Percentiles rank a stretch among this genome's conserved stretches.
Conservation (phyloP, 768 basidiomycete genomes). For the Hypholoma fasciculare region DNA sequence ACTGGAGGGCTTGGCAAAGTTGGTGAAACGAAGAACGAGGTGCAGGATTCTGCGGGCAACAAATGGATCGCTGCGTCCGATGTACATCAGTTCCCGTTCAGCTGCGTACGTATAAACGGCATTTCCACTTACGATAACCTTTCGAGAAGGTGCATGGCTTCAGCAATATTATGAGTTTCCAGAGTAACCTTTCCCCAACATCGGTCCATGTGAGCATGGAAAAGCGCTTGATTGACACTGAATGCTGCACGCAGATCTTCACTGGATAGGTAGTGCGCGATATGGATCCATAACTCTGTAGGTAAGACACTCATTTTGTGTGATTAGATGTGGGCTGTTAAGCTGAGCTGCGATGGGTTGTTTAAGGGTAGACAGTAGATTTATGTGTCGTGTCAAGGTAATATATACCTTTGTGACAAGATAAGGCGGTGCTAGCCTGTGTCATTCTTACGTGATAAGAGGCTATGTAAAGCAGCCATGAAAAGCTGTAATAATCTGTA, state of each 20-base stretch:
- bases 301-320: not conserved
- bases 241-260: not conserved
- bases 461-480: no score
- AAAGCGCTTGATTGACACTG: not conserved
- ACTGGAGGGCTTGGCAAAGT: not conserved
- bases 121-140: not conserved
- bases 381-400: no score
- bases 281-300: not conserved
- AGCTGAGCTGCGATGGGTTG: no score
- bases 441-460: no score
- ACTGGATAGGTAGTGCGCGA: not conserved
- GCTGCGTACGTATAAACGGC: not conserved
- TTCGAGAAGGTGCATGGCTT: not conserved
- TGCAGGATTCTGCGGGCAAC: slow-evolving; percentile 5
- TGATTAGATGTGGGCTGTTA: no score
- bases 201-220: not conserved
- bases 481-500: no score
- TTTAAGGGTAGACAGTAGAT: no score
- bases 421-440: no score
- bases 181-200: not conserved
- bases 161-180: not conserved
- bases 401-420: no score
- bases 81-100: not conserved
- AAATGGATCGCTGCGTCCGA: slow-evolving; percentile 9
- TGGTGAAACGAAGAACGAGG: slow-evolving; percentile 2